These are phyloP conservation scores for Crithidia thermophila DNA, from an alignment of 208 protist species.

Conservation along the genomic window DNA sequence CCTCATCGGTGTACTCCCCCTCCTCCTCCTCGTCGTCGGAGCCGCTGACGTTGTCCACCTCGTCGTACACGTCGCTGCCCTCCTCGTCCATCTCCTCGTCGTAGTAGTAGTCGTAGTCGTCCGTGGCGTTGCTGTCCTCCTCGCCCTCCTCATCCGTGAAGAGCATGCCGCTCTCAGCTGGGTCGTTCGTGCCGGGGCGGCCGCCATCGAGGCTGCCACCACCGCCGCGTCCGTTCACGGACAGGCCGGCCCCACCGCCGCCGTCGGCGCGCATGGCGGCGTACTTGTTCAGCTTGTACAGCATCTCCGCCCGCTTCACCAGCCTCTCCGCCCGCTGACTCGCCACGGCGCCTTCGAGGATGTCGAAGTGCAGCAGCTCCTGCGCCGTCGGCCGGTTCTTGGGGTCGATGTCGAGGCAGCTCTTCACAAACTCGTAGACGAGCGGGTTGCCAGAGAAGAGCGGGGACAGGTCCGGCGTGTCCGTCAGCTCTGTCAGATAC, in stretches of 20 bases:
- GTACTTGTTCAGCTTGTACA: conserved; percentile 82
- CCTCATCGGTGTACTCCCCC: conserved; percentile 20
- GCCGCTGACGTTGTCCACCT: conserved; percentile 13
- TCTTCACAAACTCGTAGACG: conserved; percentile 78
- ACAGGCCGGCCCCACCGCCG: conserved; percentile 1
- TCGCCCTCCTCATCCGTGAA: conserved; percentile 19
- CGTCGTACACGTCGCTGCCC: not conserved
- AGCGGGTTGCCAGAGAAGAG: conserved; percentile 72
- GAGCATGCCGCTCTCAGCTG: conserved; percentile 12
- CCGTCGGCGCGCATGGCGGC: conserved; percentile 53
- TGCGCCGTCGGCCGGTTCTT: conserved; percentile 65
- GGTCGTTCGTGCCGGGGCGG: not conserved
- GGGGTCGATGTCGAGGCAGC: conserved; percentile 76
- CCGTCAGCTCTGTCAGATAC: conserved; percentile 75
- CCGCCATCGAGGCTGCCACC: not conserved
- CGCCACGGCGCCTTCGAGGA: conserved; percentile 65
- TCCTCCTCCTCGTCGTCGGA: conserved; percentile 31
- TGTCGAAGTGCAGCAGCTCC: conserved; percentile 73
- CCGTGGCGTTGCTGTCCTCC: conserved; percentile 14
- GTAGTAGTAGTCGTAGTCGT: conserved; percentile 18
- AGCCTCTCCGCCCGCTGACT: conserved; percentile 58
- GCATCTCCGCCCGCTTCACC: conserved; percentile 67
- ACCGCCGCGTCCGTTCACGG: conserved; percentile 4
- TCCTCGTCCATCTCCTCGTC: conserved; percentile 23
- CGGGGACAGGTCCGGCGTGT: conserved; percentile 74